Evolutionary conservation across 2,329 filamentous ascomycete species (phyloP).

Genomic region (Botrytis squamosa): DNA sequence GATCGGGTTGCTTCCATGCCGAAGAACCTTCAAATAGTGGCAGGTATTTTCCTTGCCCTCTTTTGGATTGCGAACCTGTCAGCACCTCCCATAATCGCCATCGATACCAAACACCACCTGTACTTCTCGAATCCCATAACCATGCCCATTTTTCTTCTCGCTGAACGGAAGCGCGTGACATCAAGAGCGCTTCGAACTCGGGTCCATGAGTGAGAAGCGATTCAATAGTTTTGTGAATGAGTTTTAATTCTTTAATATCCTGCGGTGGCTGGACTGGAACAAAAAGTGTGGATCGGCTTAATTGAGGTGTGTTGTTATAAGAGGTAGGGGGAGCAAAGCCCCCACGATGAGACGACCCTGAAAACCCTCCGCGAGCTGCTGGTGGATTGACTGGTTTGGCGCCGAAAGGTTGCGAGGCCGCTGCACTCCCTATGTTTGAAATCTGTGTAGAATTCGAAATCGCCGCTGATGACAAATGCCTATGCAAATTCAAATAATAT

Average conservation of each 20-base stretch:
- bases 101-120: constrained; percentile 84
- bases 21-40: constrained; percentile 74
- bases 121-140: constrained; percentile 82
- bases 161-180: constrained; percentile 82
- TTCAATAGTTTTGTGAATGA: constrained; percentile 88
- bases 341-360: constrained; percentile 49
- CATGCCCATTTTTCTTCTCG: constrained; percentile 89
- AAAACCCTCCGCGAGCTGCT: constrained; percentile 46
- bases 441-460: constrained; percentile 53
- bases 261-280: constrained; percentile 73
- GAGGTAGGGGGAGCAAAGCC: constrained; percentile 77
- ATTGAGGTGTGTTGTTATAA: constrained; percentile 50
- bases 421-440: constrained; percentile 40
- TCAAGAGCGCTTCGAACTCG: constrained; percentile 87
- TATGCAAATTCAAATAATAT: constrained; percentile 75
- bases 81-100: constrained; percentile 87
- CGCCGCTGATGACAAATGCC: constrained; percentile 76
- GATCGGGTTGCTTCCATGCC: constrained; percentile 74
- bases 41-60: constrained; percentile 53
- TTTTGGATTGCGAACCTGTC: constrained; percentile 57
- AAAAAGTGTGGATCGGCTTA: constrained; percentile 53
- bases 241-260: constrained; percentile 73
- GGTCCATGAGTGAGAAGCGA: constrained; percentile 74
- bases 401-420: constrained; percentile 69
- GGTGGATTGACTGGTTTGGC: constrained; percentile 60